Evolutionary conservation across 176 grass and related monocot genomes (phyloP).

Genomic region (Poa annua): DNA sequence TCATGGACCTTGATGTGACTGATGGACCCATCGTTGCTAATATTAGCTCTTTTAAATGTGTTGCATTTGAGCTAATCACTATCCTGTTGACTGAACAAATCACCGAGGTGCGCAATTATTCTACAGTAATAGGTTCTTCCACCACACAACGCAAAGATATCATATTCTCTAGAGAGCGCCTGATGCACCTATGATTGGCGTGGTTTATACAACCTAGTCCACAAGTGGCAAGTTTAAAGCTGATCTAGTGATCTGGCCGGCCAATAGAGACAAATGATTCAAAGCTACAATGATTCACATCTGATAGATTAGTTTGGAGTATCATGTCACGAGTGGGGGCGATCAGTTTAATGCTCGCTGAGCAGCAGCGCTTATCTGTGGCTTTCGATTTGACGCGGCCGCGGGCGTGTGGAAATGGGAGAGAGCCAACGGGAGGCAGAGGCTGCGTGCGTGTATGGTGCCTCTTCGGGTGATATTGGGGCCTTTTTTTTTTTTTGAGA

Average conservation of each 20-base stretch:
- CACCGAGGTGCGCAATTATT: not conserved
- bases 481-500: not conserved
- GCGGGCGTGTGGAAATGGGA: not conserved
- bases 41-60: not conserved
- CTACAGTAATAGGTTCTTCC: not conserved
- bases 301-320: not conserved
- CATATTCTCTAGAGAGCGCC: not conserved
- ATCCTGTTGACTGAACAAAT: not conserved
- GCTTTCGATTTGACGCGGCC: not conserved
- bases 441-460: not conserved
- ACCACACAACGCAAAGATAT: not conserved
- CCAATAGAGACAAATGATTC: not conserved
- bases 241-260: not conserved
- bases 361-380: not conserved
- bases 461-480: not conserved
- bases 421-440: not conserved
- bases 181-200: not conserved
- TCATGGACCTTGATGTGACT: too few relatives aligned
- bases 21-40: not conserved
- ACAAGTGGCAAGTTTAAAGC: constrained; percentile 6
- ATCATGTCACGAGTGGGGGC: not conserved
- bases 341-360: constrained; percentile 7
- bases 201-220: constrained; percentile 21
- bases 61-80: not conserved
- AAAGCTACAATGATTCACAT: not conserved